Evolutionary conservation across 306 rosid species (phyloP).

Genomic region (Cyamopsis tetragonoloba): DNA sequence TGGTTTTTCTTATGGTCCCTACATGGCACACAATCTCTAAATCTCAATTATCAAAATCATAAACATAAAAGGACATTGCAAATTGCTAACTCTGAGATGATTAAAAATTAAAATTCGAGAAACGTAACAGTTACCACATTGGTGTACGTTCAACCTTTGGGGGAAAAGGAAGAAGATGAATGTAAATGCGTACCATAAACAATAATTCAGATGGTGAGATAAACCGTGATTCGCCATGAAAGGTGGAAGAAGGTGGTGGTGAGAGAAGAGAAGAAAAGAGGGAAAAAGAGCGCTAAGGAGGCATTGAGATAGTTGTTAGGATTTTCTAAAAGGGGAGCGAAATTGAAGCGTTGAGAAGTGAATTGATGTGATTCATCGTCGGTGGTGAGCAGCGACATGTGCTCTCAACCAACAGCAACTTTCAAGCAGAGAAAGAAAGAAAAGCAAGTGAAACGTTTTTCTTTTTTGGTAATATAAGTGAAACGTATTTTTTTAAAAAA

Average conservation of each 20-base stretch:
- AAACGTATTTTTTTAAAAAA: too few species aligned
- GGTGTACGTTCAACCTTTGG: too few species aligned
- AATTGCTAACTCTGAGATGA: too few species aligned
- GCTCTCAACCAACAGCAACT: conserved; percentile 50
- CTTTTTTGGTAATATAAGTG: too few species aligned
- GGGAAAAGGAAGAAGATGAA: neutral
- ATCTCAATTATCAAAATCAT: neutral
- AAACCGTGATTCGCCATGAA: conserved; percentile 39
- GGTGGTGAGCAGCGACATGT: conserved; percentile 49
- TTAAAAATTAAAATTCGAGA: too few species aligned
- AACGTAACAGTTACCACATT: neutral
- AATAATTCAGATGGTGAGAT: conserved; percentile 5
- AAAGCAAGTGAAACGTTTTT: too few species aligned
- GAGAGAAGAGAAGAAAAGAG: too few species aligned
- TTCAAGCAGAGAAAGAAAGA: too few species aligned
- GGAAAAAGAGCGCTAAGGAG: too few species aligned
- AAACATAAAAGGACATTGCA: neutral
- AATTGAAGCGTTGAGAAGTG: neutral
- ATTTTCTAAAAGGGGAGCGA: too few species aligned
- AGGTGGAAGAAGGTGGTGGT: too few species aligned
- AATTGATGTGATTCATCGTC: neutral
- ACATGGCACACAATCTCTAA: neutral
- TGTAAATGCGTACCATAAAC: conserved; percentile 42
- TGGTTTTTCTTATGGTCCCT: conserved; percentile 31
- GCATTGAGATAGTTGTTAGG: too few species aligned